Base-by-base conservation (phyloP, 2,329 filamentous ascomycete genomes). In the Dissoconium aciculare region DNA sequence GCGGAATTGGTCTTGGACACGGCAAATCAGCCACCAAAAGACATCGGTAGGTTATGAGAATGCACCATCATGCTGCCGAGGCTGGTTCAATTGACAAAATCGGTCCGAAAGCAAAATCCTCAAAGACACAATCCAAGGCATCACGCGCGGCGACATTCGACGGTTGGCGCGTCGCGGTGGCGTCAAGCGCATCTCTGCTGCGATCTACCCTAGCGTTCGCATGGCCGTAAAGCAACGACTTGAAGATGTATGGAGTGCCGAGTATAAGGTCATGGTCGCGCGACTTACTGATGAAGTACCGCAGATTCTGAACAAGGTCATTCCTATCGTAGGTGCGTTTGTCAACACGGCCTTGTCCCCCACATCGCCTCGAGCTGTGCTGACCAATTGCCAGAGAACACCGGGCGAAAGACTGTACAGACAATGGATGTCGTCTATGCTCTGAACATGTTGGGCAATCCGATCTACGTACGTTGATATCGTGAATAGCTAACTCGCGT, bases 111-210 rank as follows among this genome's bases (percentile, higher is more conserved):
- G 85, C 55, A 94, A 93, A 77, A 91, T 93, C 69, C 71, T 93
- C 60, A 81, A 83, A 64, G 85, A 93, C 77, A 93, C 92, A 77
- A 93, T 94, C 56, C 83, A 92, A 67, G 85, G 85, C 65, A 89
- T 94, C 56, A 94, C 84, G 54, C 93, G 92, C 76, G 37, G 38
- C 11, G 43, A 38, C 30, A 49, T 47, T 35, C 78, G 84, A 53
- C 74, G 79, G 24, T 55, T 87, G 0, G 80, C 80, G 1, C 69
- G 80, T 4, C 71, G 80, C 5, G 80, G 79, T 1, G 80, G 80
- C 0, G 74, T 87, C 0, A 84, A 84, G 49, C 63, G 79, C 0
- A 82, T 85, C 5, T 75, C 73, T 0, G 66, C 49, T 0, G 40
- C 27, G 0, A 74, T 84, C 3, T 85, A 85, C 44, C 61, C 72